A percentile compares a stretch with the other conserved stretches of the same genome.
Evolutionary conservation across 345 rosid species (phyloP).

Genomic region (Salix brachista): DNA sequence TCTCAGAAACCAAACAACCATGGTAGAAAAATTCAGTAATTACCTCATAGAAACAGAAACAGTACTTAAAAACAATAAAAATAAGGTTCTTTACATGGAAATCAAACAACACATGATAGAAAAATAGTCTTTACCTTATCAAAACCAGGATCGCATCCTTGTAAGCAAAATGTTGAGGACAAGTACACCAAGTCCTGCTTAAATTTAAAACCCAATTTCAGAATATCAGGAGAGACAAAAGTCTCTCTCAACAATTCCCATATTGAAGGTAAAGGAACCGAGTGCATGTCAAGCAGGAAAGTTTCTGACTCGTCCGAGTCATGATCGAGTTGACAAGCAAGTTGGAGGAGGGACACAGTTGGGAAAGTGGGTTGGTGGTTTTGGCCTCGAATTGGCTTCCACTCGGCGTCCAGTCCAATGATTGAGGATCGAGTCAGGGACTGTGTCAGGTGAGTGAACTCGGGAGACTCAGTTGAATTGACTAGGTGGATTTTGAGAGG

Average conservation of each 20-base stretch:
- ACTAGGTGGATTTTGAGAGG: slow-evolving; percentile 43
- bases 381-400: not conserved
- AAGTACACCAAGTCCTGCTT: slow-evolving; percentile 81
- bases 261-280: slow-evolving; percentile 48
- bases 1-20: too few relatives aligned
- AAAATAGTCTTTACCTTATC: slow-evolving; percentile 41
- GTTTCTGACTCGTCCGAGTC: not conserved
- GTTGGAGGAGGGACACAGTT: not conserved
- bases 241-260: slow-evolving; percentile 61
- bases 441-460: slow-evolving; percentile 57
- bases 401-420: slow-evolving; percentile 34
- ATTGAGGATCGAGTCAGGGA: slow-evolving; percentile 52
- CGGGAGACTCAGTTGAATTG: slow-evolving; percentile 55
- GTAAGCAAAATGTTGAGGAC: slow-evolving; percentile 67
- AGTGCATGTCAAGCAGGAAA: slow-evolving; percentile 50
- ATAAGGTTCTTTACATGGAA: too few relatives aligned
- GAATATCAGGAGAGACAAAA: slow-evolving; percentile 61
- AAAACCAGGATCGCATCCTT: slow-evolving; percentile 63
- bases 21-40: too few relatives aligned
- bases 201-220: slow-evolving; percentile 77
- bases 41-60: too few relatives aligned
- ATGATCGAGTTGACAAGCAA: not conserved
- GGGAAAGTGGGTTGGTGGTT: slow-evolving; percentile 14
- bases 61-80: too few relatives aligned
- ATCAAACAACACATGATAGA: not conserved